Base-by-base conservation (phyloP, 345 rosid species). In the Melaleuca alternifolia region DNA sequence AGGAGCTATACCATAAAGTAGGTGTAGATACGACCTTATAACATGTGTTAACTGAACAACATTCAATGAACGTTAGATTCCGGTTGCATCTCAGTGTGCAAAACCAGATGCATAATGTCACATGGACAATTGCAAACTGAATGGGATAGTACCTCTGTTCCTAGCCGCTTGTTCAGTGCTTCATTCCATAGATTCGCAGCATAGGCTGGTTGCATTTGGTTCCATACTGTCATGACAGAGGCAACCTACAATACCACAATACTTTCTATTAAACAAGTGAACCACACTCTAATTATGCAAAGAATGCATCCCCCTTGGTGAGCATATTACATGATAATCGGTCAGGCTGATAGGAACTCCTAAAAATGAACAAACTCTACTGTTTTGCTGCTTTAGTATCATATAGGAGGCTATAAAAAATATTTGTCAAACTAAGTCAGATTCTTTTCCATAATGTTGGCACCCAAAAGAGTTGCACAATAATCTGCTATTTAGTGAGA, bases 181-280 rank as follows among this genome's bases (percentile, higher is more conserved):
- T 97, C 99, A 85, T 94, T 96, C 99, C 98, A 95, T 92, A 96
- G 89, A 88, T 96, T 95, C 75, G 98, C 97, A 85, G 99, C 98
- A 93, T 95, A 96, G 65, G 89, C 94, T 87, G 99, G 99, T 90
- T 97, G 98, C 28, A 95, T 90, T 82, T 95, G 92, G 90, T 90
- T 95, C 99, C 99, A 97, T 84, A 97, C 96, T 18, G 98, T 93
- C 99, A 96, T 95, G 84, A 94, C 94, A 87, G 99, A 97, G 90
- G 99, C 99, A 84, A 97, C 98, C 99, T 97, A 92, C 46, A 89
- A 50, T 59, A 87, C 88, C 54, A 82, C 15, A 75, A 28, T 26
- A 88, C 81, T 84, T 82, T 14, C 21, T 26, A 56, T 84, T 15
- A 65, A 33, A 16, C 79, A 5, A 65, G 79, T 33, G 79, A 33